These are phyloP conservation scores for Neofusicoccum cordaticola DNA, from an alignment of 2,329 filamentous ascomycete genomes.

Conservation along the genomic window DNA sequence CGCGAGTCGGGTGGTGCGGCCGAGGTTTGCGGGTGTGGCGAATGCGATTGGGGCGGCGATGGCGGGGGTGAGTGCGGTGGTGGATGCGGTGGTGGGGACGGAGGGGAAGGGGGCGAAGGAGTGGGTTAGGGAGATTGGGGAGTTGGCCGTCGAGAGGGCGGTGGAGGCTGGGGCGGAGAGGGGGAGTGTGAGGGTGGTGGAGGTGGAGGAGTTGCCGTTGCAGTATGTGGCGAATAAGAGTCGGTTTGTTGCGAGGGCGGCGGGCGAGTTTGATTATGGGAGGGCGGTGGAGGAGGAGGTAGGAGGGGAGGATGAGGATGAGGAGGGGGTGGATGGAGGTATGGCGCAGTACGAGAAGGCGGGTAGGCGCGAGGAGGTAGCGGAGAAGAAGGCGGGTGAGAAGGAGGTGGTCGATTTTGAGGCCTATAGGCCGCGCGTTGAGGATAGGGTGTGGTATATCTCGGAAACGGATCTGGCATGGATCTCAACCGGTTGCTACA, in stretches of 20 bases:
- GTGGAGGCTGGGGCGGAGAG: conserved; percentile 33
- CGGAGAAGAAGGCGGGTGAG: background rate
- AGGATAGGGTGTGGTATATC: conserved; percentile 55
- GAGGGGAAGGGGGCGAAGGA: conserved; percentile 9
- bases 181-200: conserved; percentile 43
- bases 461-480: conserved; percentile 58
- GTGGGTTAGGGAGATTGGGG: conserved; percentile 41
- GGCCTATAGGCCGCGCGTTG: conserved; percentile 37
- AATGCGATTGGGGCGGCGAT: conserved; percentile 62
- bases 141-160: conserved; percentile 36
- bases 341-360: background rate
- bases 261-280: conserved; percentile 11
- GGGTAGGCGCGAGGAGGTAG: background rate
- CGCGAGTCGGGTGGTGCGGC: conserved; percentile 51
- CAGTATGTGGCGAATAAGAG: conserved; percentile 32
- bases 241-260: conserved; percentile 18
- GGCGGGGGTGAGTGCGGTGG: conserved; percentile 52
- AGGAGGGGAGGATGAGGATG: background rate
- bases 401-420: conserved; percentile 30
- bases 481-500: conserved; percentile 59
- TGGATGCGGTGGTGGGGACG: conserved; percentile 45
- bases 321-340: background rate
- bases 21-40: conserved; percentile 54
- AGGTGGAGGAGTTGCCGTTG: conserved; percentile 43
- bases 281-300: background rate